These are phyloP conservation scores for Rutstroemia sydowiana DNA, from an alignment of 2,329 filamentous ascomycete genomes.

Conservation along the genomic window DNA sequence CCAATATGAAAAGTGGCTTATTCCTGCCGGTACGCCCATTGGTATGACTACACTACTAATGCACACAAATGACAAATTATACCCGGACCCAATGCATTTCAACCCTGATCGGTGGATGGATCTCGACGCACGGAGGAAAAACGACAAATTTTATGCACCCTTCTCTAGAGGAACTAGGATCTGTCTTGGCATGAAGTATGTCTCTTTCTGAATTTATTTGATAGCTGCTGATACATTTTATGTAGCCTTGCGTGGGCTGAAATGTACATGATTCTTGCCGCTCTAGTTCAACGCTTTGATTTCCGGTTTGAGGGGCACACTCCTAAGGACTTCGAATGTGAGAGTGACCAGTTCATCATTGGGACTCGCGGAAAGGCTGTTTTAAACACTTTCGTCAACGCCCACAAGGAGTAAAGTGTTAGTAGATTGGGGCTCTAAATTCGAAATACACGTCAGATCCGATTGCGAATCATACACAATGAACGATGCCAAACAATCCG, in stretches of 20 bases:
- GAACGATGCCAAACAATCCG: constrained; percentile 30
- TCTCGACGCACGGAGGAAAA: background rate
- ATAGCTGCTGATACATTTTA: background rate
- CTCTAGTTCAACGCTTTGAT: background rate
- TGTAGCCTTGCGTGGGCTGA: background rate
- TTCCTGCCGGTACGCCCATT: background rate
- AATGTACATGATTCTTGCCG: background rate
- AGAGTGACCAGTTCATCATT: background rate
- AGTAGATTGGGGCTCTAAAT: background rate
- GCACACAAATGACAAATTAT: background rate
- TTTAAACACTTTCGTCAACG: background rate
- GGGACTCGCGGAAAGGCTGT: background rate
- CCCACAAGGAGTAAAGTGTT: background rate
- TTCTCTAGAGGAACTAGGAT: background rate
- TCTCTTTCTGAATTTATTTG: background rate
- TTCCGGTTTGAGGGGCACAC: background rate
- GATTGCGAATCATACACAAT: constrained; percentile 31
- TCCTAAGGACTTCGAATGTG: background rate
- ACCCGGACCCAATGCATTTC: background rate
- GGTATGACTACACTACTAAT: background rate
- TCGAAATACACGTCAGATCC: constrained; percentile 14
- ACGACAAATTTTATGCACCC: background rate
- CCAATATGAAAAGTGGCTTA: background rate
- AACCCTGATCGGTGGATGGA: background rate
- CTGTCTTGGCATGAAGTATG: background rate